These are phyloP conservation scores for Xylaria palmicola DNA, from an alignment of 495 filamentous ascomycete genomes.

Conservation along the genomic window DNA sequence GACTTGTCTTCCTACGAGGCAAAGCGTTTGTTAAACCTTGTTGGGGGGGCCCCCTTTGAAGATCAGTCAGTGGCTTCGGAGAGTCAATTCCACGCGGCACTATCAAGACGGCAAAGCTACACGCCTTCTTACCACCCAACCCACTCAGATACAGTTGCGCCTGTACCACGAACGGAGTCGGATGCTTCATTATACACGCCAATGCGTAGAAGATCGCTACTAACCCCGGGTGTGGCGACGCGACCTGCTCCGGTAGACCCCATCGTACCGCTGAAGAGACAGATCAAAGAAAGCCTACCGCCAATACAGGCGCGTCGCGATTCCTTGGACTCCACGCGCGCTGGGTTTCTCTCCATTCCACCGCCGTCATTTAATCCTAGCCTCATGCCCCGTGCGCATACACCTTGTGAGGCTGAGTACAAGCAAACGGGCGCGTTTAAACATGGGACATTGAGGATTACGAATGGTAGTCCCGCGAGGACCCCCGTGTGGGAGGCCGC, in stretches of 20 bases:
- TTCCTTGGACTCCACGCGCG: constrained; percentile 36
- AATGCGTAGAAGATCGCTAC: constrained; percentile 45
- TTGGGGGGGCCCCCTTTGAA: constrained; percentile 35
- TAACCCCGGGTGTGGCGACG: constrained; percentile 50
- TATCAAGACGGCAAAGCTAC: constrained; percentile 33
- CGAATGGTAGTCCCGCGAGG: constrained; percentile 52
- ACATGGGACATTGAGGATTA: constrained; percentile 57
- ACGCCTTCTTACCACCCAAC: constrained; percentile 34
- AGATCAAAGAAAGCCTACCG: constrained; percentile 37
- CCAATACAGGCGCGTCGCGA: constrained; percentile 37
- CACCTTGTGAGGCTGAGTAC: constrained; percentile 49
- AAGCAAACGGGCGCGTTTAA: constrained; percentile 59
- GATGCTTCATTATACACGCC: constrained; percentile 49
- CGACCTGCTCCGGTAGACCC: constrained; percentile 27
- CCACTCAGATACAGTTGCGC: constrained; percentile 25
- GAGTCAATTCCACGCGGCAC: constrained; percentile 34
- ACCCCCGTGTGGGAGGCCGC: constrained; percentile 19
- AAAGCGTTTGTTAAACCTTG: constrained; percentile 40
- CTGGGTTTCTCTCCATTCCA: constrained; percentile 35
- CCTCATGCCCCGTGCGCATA: constrained; percentile 38
- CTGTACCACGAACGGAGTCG: constrained; percentile 39
- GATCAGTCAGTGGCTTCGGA: constrained; percentile 34
- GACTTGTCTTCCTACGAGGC: constrained; percentile 44
- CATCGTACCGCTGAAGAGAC: constrained; percentile 22
- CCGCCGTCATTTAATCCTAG: constrained; percentile 23